A percentile compares a stretch with the other conserved stretches of the same genome.
phyloP scores from a whole-genome alignment of 2,329 filamentous ascomycete genomes.

The Botrytis deweyae region DNA sequence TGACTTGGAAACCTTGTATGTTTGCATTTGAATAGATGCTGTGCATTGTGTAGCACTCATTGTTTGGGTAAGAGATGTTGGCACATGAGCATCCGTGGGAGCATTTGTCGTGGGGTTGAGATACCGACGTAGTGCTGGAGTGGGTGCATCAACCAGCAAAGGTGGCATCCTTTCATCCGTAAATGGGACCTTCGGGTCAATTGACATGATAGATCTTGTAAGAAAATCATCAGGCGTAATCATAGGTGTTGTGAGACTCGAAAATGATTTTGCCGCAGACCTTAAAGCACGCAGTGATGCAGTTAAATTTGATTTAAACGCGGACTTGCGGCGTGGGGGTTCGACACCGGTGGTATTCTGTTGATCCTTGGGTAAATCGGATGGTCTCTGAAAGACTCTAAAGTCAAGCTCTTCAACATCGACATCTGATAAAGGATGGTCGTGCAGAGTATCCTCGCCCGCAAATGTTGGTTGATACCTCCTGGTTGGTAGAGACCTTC shows the following conservation, averaged over 20 bases:
- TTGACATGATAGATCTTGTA: conserved; percentile 65
- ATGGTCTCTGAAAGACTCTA: conserved; percentile 44
- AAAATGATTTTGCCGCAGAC: conserved; percentile 63
- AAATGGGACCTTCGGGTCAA: conserved; percentile 64
- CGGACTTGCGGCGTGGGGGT: conserved; percentile 40
- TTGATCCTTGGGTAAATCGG: conserved; percentile 24
- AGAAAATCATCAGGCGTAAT: conserved; percentile 66
- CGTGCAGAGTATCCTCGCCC: conserved; percentile 45
- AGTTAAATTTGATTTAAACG: conserved; percentile 68
- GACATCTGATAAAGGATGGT: conserved; percentile 50
- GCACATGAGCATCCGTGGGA: conserved; percentile 45
- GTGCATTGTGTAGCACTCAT: conserved; percentile 51
- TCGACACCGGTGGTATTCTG: conserved; percentile 20
- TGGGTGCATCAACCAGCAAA: conserved; percentile 61
- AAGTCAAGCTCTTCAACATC: conserved; percentile 51
- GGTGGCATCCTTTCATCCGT: conserved; percentile 66
- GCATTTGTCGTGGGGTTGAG: conserved; percentile 61
- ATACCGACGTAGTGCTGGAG: conserved; percentile 64
- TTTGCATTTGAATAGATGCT: conserved; percentile 71
- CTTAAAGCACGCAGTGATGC: conserved; percentile 63
- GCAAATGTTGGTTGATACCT: conserved; percentile 58
- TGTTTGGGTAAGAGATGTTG: conserved; percentile 40
- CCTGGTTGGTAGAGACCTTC: conserved; percentile 46
- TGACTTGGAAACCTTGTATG: conserved; percentile 51
- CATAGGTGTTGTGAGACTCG: conserved; percentile 60